phyloP scores from a whole-genome alignment of 2,329 filamentous ascomycete genomes.

The Apiospora pterosperma region DNA sequence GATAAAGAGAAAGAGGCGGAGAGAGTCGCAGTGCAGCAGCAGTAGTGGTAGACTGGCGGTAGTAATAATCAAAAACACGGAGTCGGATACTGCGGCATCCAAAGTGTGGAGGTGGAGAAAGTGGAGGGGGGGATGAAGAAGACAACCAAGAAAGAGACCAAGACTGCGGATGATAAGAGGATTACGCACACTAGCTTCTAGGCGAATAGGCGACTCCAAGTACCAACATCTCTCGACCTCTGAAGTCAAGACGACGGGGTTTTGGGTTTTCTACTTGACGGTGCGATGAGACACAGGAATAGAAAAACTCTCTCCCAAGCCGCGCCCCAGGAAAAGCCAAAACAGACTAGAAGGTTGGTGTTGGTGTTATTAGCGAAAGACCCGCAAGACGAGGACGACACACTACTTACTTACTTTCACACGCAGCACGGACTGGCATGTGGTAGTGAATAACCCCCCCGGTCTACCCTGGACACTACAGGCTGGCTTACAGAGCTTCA shows the following conservation, averaged over 20 bases:
- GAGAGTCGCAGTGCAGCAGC: neutral
- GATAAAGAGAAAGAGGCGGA: neutral
- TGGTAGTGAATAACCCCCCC: neutral
- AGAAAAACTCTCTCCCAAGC: neutral
- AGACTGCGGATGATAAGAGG: neutral
- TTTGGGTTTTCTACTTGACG: constrained; percentile 1
- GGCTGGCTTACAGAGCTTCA: too few relatives aligned
- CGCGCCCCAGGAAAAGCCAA: constrained; percentile 1
- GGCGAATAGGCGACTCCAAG: neutral
- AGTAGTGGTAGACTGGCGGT: too few relatives aligned
- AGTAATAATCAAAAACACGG: constrained; percentile 5
- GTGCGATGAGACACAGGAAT: constrained; percentile 3
- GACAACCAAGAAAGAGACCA: neutral
- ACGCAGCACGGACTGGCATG: neutral
- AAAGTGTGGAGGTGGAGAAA: constrained; percentile 6
- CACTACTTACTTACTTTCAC: neutral
- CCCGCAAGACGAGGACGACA: too few relatives aligned
- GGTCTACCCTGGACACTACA: neutral
- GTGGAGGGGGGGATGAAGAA: neutral
- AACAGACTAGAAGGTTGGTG: neutral
- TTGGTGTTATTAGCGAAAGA: too few relatives aligned
- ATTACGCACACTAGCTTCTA: neutral
- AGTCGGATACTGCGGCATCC: constrained; percentile 5
- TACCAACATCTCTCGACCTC: too few relatives aligned
- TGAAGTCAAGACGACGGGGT: too few relatives aligned